These are phyloP conservation scores for Sapria himalayana DNA, from an alignment of 345 rosid genomes.

Conservation along the genomic window DNA sequence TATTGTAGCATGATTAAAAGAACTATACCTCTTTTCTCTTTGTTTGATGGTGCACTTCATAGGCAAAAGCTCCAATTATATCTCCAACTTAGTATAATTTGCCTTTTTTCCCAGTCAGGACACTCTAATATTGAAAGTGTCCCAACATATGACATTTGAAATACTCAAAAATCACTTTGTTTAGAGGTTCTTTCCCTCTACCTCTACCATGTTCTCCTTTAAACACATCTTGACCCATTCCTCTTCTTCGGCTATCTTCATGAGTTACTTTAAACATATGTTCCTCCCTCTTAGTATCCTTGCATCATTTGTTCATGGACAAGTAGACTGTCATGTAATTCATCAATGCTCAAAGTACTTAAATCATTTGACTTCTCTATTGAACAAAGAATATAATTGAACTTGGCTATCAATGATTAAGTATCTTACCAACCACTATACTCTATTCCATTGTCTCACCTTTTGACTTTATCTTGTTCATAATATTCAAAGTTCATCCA, in stretches of 20 bases:
- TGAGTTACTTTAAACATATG: neutral
- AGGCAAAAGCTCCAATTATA: neutral
- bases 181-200: neutral
- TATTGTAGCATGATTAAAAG: neutral
- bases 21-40: slow-evolving; percentile 4
- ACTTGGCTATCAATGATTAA: too few relatives aligned
- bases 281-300: slow-evolving; percentile 4
- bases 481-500: slow-evolving; percentile 3
- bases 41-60: neutral
- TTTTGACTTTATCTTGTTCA: slow-evolving; percentile 3
- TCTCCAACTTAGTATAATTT: neutral
- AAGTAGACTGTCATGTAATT: slow-evolving; percentile 1
- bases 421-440: slow-evolving; percentile 3
- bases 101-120: neutral
- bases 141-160: slow-evolving; percentile 4
- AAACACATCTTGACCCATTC: slow-evolving; percentile 1
- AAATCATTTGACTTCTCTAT: too few relatives aligned
- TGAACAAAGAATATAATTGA: too few relatives aligned
- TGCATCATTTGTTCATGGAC: slow-evolving; percentile 6
- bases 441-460: neutral
- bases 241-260: slow-evolving; percentile 1
- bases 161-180: slow-evolving; percentile 2
- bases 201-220: slow-evolving; percentile 5
- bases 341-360: too few relatives aligned
- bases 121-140: slow-evolving; percentile 3